Conservation (phyloP, 257 asterid species). For the Plantago ovata region DNA sequence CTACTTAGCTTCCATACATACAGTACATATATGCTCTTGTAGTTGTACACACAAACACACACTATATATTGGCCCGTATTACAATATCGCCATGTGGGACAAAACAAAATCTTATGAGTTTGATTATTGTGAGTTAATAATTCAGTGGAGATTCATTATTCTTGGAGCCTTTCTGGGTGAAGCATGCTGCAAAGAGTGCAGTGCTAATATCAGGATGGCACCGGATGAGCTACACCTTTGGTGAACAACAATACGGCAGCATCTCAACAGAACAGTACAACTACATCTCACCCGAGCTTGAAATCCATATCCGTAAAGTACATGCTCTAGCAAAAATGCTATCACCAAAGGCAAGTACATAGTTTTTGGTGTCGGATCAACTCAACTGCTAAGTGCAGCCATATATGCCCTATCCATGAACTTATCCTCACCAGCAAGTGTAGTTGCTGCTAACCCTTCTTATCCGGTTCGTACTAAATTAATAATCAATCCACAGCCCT, state of each 20-base stretch:
- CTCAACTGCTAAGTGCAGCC: conserved; percentile 66
- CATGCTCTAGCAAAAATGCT: conserved; percentile 51
- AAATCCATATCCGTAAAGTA: conserved; percentile 30
- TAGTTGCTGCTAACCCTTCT: too few species aligned
- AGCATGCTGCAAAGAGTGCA: conserved; percentile 47
- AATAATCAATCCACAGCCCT: not conserved
- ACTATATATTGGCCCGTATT: too few species aligned
- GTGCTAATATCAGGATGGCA: conserved; percentile 68
- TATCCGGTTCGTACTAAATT: conserved; percentile 15
- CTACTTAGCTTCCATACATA: too few species aligned
- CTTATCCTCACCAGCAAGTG: conserved; percentile 28
- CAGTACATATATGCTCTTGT: too few species aligned
- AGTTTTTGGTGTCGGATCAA: conserved; percentile 66
- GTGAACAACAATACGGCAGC: conserved; percentile 18
- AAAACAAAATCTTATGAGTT: too few species aligned
- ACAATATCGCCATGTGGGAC: too few species aligned
- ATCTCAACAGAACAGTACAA: too few species aligned
- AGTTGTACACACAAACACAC: too few species aligned
- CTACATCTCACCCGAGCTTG: conserved; percentile 39
- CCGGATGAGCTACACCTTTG: conserved; percentile 55
- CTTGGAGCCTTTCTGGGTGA: conserved; percentile 52
- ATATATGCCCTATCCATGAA: conserved; percentile 58
- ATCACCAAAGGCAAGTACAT: conserved; percentile 42
- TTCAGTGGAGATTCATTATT: too few species aligned
- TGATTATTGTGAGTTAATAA: too few species aligned